Evolutionary conservation across 1,139 yeast genomes (phyloP), one percentile per base, ranked within the genome.

Genomic region (Geotrichum macrosporum): DNA sequence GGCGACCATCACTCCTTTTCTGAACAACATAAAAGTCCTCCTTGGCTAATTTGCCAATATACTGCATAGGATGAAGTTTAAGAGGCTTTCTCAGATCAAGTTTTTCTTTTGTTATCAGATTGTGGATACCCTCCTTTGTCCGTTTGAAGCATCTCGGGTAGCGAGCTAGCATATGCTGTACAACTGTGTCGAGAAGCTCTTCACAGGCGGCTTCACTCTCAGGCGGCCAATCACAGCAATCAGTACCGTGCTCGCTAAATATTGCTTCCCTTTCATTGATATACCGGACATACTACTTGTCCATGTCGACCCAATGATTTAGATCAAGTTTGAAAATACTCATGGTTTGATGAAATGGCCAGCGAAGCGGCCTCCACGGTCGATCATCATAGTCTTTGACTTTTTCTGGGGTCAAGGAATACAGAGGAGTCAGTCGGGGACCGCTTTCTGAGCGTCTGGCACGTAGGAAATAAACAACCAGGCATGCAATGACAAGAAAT

Each of bases 291-390:
- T 80, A 82, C 64, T 79, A 81, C 61, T 80, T 81, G 62, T 82
- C 88, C 88, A 82, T 82, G 58, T 81, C 88, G 50, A 82, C 67
- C 89, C 88, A 82, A 61, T 82, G 85, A 61, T 81, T 80, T 27
- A 80, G 70, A 57, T 81, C 85, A 30, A 82, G 71, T 60, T 78
- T 78, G 68, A 74, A 81, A 44, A 81, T 80, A 12, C 84, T 76
- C 89, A 82, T 82, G 1, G 88, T 82, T 64, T 82, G 89, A 61
- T 81, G 87, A 59, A 81, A 81, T 19, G 88, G 88, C 82, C 84
- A 80, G 58, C 88, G 69, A 65, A 82, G 82, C 3, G 88, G 87
- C 63, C 89, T 71, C 88, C 89, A 82, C 12, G 88, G 87, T 61
- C 88, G 72, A 57, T 80, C 88, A 55, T 81, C 85, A 59, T 80